Evolutionary conservation across 208 protist genomes (phyloP).

Genomic region (Leishmania gerbilli): DNA sequence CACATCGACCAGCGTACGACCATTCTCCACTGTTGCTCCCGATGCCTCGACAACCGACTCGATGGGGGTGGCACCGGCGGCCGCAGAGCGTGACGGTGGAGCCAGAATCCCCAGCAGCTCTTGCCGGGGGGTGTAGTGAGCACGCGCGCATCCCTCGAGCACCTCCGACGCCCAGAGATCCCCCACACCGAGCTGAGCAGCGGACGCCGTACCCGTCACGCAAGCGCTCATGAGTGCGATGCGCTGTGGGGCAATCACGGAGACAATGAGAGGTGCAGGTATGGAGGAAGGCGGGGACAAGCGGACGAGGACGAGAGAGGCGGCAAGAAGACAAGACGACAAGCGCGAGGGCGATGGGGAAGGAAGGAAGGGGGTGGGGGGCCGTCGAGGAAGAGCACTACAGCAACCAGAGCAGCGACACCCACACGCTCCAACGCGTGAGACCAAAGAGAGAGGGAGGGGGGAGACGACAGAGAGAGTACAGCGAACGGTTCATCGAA

Average conservation of each 20-base stretch:
- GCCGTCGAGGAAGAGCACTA: background rate
- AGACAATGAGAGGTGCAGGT: background rate
- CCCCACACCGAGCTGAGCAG: background rate
- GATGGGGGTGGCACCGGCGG: background rate
- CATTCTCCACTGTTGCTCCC: background rate
- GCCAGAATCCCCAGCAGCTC: constrained; percentile 25
- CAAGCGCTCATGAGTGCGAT: constrained; percentile 1
- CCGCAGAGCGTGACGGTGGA: constrained; percentile 1
- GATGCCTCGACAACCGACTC: background rate
- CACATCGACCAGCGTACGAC: constrained; percentile 20
- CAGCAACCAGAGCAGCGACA: background rate
- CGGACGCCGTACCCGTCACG: background rate
- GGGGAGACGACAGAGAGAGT: background rate
- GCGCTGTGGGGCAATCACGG: background rate
- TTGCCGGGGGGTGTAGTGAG: constrained; percentile 29
- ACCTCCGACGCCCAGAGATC: constrained; percentile 51
- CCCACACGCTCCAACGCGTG: background rate
- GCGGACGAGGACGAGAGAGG: background rate
- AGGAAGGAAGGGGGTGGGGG: background rate
- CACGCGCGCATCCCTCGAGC: constrained; percentile 21
- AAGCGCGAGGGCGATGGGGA: background rate
- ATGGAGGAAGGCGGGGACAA: background rate
- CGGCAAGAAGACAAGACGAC: background rate
- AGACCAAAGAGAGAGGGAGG: background rate
- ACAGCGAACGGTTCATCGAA: background rate